phyloP scores from a whole-genome alignment of 2,329 filamentous ascomycete species.

The Sclerotinia glacialis region DNA sequence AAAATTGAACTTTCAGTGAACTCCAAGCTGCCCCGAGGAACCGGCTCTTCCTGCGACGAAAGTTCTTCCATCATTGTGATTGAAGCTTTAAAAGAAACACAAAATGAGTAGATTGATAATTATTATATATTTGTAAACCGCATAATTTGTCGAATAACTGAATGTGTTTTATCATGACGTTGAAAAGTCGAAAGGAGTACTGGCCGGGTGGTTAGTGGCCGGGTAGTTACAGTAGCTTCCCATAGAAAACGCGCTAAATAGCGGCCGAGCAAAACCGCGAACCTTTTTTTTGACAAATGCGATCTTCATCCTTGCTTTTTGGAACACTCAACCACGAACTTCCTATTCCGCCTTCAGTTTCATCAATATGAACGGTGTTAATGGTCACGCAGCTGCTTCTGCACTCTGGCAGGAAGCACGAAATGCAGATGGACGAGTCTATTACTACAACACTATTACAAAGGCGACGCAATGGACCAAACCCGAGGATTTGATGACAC shows the following conservation, averaged over 20 bases:
- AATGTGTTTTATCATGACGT: constrained; percentile 1
- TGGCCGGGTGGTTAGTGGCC: neutral
- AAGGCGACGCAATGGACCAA: constrained; percentile 94
- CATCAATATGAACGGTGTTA: constrained; percentile 35
- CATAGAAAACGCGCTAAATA: constrained; percentile 18
- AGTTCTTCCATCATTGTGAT: constrained; percentile 35
- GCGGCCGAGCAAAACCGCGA: constrained; percentile 19
- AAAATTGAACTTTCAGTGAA: constrained; percentile 60
- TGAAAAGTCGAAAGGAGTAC: neutral
- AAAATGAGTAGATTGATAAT: neutral
- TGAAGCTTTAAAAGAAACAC: neutral
- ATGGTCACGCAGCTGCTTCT: constrained; percentile 42
- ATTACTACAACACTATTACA: constrained; percentile 86
- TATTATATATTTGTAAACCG: constrained; percentile 1
- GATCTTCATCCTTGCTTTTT: constrained; percentile 8
- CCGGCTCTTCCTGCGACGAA: constrained; percentile 34
- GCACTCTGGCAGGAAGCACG: constrained; percentile 76
- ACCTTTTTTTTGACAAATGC: constrained; percentile 15
- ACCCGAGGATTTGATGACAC: constrained; percentile 82
- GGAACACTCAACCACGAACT: constrained; percentile 17
- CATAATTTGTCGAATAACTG: neutral
- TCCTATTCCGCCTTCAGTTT: constrained; percentile 5
- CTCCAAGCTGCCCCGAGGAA: constrained; percentile 42
- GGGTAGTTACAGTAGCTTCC: neutral
- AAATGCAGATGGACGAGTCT: constrained; percentile 76